These are phyloP conservation scores for Cicer judaicum DNA, from an alignment of 306 rosid species.

Conservation along the genomic window DNA sequence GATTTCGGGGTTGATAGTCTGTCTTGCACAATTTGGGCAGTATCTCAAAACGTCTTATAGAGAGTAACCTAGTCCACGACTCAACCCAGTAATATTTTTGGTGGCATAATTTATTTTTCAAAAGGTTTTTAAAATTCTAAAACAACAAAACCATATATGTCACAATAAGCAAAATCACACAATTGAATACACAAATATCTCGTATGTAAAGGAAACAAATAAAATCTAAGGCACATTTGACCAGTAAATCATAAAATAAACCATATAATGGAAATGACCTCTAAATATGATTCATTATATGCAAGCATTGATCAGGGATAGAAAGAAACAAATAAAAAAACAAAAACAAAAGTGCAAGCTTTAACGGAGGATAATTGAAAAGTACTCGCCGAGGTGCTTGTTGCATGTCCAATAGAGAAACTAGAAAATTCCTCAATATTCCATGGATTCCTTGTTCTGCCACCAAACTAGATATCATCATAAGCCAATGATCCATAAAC, in stretches of 20 bases:
- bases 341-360: constrained; percentile 7
- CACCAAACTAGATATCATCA: constrained; percentile 88
- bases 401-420: constrained; percentile 85
- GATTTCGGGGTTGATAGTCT: no score
- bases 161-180: constrained; percentile 23
- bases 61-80: no score
- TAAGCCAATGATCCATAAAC: constrained; percentile 80
- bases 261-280: constrained; percentile 4
- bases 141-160: constrained; percentile 59
- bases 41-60: no score
- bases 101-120: no score
- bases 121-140: no score
- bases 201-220: not conserved
- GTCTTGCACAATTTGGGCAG: no score
- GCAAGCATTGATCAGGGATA: not conserved
- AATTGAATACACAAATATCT: not conserved
- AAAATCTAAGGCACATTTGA: constrained; percentile 5
- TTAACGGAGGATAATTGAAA: constrained; percentile 5
- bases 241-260: constrained; percentile 13
- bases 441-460: constrained; percentile 75
- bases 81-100: no score
- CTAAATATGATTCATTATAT: constrained; percentile 12
- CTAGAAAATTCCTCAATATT: constrained; percentile 79
- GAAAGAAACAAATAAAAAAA: not conserved
- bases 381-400: constrained; percentile 77